Base-by-base conservation (phyloP, 306 rosid genomes). In the Sicyos edulis region DNA sequence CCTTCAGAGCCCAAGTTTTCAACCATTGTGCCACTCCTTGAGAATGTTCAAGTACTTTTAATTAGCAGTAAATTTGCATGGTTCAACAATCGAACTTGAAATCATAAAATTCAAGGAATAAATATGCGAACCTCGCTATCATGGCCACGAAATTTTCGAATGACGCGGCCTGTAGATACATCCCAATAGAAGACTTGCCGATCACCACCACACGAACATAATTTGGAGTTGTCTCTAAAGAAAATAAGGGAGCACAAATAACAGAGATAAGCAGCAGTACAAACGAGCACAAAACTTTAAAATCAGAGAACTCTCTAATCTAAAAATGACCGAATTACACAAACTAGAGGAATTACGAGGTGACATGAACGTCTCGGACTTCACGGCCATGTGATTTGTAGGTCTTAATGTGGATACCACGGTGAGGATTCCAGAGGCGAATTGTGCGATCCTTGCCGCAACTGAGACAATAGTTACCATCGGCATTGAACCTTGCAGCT, bases 361-460 rank as follows among this genome's bases (percentile, higher is more conserved):
- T 89, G 72, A 92, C 96, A 22, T 92, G 97, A 73, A 92, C 89
- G 55, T 92, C 96, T 16, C 89, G 83, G 45, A 90, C 97, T 83
- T 88, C 97, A 53, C 99, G 95, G 78, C 85, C 95, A 8, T 93
- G 97, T 17, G 97, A 83, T 78, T 93, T 91, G 79, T 93, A 93
- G 82, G 99, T 88, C 77, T 86, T 93, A 79, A 93, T 86, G 81
- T 86, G 99, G 74, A 90, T 83, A 1, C 97, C 97, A 61, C 88
- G 95, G 86, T 93, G 95, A 34, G 97, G 97, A 86, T 91, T 93
- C 99, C 92, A 93, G 75, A 91, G 92, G 72, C 97, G 88, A 58
- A 91, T 88, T 74, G 96, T 91, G 64, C 99, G 95, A 77, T 93
- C 99, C 71, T 91, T 93, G 78, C 97, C 92, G 79, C 85, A 78